Conservation (phyloP, 768 basidiomycete species). For the Harrya chromipes region DNA sequence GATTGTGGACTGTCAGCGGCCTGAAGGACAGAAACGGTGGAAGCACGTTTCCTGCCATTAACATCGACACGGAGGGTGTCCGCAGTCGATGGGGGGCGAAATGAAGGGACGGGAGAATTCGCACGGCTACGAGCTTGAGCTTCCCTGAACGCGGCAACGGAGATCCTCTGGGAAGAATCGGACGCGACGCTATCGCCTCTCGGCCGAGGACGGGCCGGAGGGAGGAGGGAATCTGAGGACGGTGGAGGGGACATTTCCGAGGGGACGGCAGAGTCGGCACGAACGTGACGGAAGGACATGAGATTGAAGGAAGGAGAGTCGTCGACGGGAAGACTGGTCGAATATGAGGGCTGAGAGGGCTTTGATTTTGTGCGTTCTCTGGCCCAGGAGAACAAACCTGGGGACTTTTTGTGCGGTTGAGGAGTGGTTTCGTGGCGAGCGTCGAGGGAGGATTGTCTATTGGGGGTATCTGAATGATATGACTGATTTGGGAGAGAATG, state of each 20-base stretch:
- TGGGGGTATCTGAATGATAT: conserved; percentile 24
- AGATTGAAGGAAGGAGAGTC: conserved; percentile 58
- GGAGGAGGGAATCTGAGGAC: conserved; percentile 24
- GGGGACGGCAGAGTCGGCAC: conserved; percentile 39
- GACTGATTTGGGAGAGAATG: conserved; percentile 56
- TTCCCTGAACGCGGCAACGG: conserved; percentile 79
- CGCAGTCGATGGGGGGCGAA: conserved; percentile 37
- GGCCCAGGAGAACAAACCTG: conserved; percentile 35
- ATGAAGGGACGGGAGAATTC: conserved; percentile 56
- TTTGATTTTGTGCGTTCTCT: conserved; percentile 38
- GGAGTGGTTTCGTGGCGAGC: conserved; percentile 12
- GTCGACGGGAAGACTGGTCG: conserved; percentile 20
- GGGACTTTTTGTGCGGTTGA: conserved; percentile 32
- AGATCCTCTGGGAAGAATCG: conserved; percentile 70
- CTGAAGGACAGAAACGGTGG: conserved; percentile 27
- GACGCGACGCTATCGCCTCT: conserved; percentile 58
- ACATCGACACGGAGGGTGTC: conserved; percentile 31
- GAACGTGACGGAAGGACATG: conserved; percentile 69
- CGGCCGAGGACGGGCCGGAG: conserved; percentile 44
- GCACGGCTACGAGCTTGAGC: conserved; percentile 63
- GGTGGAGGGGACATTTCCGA: conserved; percentile 25
- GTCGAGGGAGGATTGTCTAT: conserved; percentile 14
- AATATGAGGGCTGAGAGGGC: conserved; percentile 24
- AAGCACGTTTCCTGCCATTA: conserved; percentile 27
- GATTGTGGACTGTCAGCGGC: conserved; percentile 11